These are phyloP conservation scores for Daldinia caldariorum DNA, from an alignment of 495 filamentous ascomycete genomes.

Conservation along the genomic window DNA sequence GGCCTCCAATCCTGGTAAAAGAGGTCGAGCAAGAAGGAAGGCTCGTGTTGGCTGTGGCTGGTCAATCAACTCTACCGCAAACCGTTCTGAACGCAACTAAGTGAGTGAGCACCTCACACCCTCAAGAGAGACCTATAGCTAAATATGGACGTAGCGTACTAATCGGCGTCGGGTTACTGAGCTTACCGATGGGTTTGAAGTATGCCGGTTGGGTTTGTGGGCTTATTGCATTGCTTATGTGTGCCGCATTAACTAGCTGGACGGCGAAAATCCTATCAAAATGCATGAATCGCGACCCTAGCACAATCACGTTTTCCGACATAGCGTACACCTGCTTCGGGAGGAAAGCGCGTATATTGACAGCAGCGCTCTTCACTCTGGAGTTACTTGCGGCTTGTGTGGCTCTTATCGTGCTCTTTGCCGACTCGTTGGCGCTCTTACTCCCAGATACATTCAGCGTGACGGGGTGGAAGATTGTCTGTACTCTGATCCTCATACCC, in stretches of 20 bases:
- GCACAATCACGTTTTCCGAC: constrained; percentile 88
- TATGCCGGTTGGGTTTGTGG: constrained; percentile 93
- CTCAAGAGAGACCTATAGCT: constrained; percentile 21
- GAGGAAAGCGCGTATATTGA: constrained; percentile 78
- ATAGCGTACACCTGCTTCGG: constrained; percentile 93
- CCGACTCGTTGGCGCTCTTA: constrained; percentile 83
- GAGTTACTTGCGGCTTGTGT: constrained; percentile 91
- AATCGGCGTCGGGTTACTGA: constrained; percentile 89
- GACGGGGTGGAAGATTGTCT: constrained; percentile 86
- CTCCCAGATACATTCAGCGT: constrained; percentile 74
- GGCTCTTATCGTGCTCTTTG: constrained; percentile 91
- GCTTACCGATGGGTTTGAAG: constrained; percentile 87
- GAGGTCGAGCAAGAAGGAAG: constrained; percentile 90
- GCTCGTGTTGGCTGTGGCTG: constrained; percentile 80
- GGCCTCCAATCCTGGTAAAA: constrained; percentile 83
- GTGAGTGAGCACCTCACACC: constrained; percentile 36
- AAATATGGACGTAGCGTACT: constrained; percentile 64
- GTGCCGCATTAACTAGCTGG: constrained; percentile 80
- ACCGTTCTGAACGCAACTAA: constrained; percentile 98
- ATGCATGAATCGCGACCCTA: constrained; percentile 83
- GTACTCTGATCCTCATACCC: constrained; percentile 81
- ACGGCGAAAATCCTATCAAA: constrained; percentile 87
- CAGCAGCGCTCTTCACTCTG: constrained; percentile 84
- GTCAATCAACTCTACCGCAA: constrained; percentile 92
- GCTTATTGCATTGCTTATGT: constrained; percentile 75